A percentile compares a stretch with the other conserved stretches of the same genome.
Evolutionary conservation across 225 moss, liverwort and hornwort genomes (phyloP).

Genomic region (Pseudoscleropodium purum): DNA sequence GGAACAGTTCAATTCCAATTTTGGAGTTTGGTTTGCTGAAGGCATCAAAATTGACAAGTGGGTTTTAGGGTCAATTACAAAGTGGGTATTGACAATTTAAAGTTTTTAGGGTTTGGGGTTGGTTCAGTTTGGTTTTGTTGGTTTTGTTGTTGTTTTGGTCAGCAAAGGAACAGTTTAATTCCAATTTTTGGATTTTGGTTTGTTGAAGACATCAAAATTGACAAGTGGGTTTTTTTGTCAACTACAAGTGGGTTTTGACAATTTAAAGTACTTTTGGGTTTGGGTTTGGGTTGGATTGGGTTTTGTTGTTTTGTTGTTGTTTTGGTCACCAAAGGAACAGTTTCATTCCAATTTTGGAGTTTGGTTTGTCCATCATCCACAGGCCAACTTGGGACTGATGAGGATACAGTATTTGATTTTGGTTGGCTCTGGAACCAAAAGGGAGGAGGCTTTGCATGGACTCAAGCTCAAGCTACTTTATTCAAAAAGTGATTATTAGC

Average conservation of each 20-base stretch:
- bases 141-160: too few relatives aligned
- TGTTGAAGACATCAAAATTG: background rate
- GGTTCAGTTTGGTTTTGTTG: too few relatives aligned
- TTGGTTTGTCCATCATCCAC: background rate
- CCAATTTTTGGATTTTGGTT: too few relatives aligned
- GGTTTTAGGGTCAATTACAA: too few relatives aligned
- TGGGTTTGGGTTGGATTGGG: background rate
- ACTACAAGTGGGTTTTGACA: background rate
- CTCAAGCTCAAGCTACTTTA: background rate
- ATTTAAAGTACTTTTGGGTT: too few relatives aligned
- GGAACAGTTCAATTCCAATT: too few relatives aligned
- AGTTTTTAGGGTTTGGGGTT: too few relatives aligned
- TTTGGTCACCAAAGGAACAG: background rate
- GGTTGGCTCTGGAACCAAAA: background rate
- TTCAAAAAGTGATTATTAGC: too few relatives aligned
- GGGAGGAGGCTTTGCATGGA: background rate
- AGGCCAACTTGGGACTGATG: background rate
- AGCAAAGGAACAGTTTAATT: too few relatives aligned
- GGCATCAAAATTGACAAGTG: too few relatives aligned
- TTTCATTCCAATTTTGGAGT: background rate
- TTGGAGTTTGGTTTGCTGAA: too few relatives aligned
- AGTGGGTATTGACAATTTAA: too few relatives aligned
- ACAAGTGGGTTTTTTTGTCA: background rate
- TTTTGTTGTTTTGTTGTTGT: background rate
- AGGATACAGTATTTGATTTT: background rate